Conservation (phyloP, 108 stramenopile species). For the Cyclotella atomus region DNA sequence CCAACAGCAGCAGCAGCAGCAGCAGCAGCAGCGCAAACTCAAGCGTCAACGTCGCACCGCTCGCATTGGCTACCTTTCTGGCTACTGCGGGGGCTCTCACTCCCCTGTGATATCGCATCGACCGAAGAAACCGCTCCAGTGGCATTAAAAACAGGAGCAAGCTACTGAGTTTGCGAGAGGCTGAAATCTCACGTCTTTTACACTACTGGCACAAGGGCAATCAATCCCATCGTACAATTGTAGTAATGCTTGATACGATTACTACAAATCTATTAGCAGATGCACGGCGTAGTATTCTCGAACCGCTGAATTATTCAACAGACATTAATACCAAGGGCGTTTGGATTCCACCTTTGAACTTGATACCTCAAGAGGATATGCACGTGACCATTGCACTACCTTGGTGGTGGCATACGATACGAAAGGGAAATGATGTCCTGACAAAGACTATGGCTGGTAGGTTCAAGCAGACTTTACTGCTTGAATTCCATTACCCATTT, state of each 20-base stretch:
- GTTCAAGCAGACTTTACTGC: constrained; percentile 56
- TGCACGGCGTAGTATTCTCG: constrained; percentile 49
- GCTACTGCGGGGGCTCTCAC: background rate
- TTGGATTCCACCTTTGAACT: constrained; percentile 58
- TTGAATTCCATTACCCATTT: constrained; percentile 64
- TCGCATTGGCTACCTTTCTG: background rate
- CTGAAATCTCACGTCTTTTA: constrained; percentile 33
- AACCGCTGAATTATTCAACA: constrained; percentile 40
- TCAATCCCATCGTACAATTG: constrained; percentile 56
- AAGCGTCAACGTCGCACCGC: background rate
- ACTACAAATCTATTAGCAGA: constrained; percentile 39
- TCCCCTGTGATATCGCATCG: background rate
- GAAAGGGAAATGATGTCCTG: constrained; percentile 48
- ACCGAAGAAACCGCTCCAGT: background rate
- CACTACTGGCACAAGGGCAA: constrained; percentile 48
- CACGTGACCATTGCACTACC: constrained; percentile 63
- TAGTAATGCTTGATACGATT: constrained; percentile 54
- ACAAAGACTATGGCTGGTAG: constrained; percentile 41
- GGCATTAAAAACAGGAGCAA: background rate
- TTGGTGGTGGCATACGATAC: constrained; percentile 74
- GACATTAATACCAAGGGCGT: constrained; percentile 47
- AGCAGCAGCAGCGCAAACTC: background rate
- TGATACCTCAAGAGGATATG: constrained; percentile 59
- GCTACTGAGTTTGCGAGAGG: constrained; percentile 34
- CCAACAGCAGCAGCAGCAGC: too few relatives aligned